Evolutionary conservation across 2,329 filamentous ascomycete genomes (phyloP).

Genomic region (Knufia fluminis): DNA sequence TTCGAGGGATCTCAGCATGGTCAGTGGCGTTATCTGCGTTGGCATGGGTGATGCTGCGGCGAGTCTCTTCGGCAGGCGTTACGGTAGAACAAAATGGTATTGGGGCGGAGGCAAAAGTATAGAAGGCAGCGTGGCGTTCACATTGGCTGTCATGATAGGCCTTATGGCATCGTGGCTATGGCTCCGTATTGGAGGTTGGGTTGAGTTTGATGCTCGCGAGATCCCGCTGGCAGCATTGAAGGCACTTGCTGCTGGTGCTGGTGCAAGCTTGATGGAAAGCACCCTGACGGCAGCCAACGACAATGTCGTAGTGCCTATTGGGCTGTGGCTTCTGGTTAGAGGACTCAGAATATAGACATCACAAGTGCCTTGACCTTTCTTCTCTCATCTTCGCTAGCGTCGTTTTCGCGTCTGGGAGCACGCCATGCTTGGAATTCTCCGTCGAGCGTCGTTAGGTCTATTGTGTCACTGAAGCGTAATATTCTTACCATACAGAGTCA

Average conservation of each 20-base stretch:
- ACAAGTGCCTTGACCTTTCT: too few species aligned
- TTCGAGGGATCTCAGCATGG: slow-evolving; percentile 72
- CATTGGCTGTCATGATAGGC: slow-evolving; percentile 65
- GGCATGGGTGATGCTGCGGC: slow-evolving; percentile 92
- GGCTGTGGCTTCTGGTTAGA: slow-evolving; percentile 85
- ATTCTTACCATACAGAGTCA: too few species aligned
- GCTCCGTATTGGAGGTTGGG: slow-evolving; percentile 68
- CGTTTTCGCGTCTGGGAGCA: too few species aligned
- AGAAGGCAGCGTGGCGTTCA: slow-evolving; percentile 77
- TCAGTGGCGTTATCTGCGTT: slow-evolving; percentile 85
- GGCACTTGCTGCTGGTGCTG: slow-evolving; percentile 60
- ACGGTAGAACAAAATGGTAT: slow-evolving; percentile 80
- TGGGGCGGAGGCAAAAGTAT: slow-evolving; percentile 96
- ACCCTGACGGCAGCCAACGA: slow-evolving; percentile 95
- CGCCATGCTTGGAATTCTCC: too few species aligned
- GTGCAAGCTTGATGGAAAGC: slow-evolving; percentile 86
- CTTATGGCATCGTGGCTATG: slow-evolving; percentile 62
- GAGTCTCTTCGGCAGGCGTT: slow-evolving; percentile 77
- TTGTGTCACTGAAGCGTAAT: too few species aligned
- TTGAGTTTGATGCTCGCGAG: slow-evolving; percentile 11
- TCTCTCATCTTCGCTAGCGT: too few species aligned
- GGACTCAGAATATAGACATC: slow-evolving; percentile 44
- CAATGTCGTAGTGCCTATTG: slow-evolving; percentile 91
- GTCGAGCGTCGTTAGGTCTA: too few species aligned
- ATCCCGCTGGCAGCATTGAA: slow-evolving; percentile 40